Conservation (phyloP, 2,329 filamentous ascomycete species). For the Penicillium sp. region DNA sequence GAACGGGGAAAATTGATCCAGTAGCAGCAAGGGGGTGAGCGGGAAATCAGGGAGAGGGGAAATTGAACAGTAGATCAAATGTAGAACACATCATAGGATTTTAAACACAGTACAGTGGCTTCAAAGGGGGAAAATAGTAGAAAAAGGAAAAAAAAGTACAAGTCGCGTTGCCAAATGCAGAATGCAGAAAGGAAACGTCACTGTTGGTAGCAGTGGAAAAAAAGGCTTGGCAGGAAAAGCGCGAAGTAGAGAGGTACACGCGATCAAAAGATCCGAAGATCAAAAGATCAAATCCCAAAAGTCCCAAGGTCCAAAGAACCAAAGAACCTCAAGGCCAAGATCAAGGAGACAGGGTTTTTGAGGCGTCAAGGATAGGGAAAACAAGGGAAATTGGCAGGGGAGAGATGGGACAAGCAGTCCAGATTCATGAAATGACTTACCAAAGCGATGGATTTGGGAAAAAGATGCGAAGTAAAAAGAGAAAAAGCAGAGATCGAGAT, state of each 20-base stretch:
- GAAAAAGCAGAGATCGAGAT: not conserved
- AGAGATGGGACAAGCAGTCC: not conserved
- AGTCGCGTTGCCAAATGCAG: slow-evolving; percentile 2
- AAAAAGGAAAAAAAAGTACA: not conserved
- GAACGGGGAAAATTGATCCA: slow-evolving; percentile 1
- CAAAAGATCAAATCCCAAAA: not conserved
- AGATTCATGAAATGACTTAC: not conserved
- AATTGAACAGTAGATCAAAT: not conserved
- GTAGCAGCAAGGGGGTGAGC: not conserved
- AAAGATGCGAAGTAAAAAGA: not conserved
- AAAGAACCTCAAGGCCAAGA: not conserved
- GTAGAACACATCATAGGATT: not conserved
- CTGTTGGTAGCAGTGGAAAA: not conserved
- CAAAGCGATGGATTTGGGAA: slow-evolving; percentile 1
- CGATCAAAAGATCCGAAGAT: not conserved
- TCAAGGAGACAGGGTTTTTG: not conserved
- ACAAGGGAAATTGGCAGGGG: not conserved
- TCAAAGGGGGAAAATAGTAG: not conserved
- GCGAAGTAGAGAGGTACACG: slow-evolving; percentile 3
- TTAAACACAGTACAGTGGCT: not conserved
- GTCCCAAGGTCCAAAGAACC: not conserved
- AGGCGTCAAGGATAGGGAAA: not conserved
- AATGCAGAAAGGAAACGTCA: slow-evolving; percentile 3
- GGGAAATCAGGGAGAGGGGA: not conserved
- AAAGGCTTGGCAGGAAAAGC: slow-evolving; percentile 5